Percentiles rank a stretch among this genome's conserved stretches.
phyloP scores from a whole-genome alignment of 2,329 filamentous ascomycete species.

The Pseudocercospora pini-densiflorae region DNA sequence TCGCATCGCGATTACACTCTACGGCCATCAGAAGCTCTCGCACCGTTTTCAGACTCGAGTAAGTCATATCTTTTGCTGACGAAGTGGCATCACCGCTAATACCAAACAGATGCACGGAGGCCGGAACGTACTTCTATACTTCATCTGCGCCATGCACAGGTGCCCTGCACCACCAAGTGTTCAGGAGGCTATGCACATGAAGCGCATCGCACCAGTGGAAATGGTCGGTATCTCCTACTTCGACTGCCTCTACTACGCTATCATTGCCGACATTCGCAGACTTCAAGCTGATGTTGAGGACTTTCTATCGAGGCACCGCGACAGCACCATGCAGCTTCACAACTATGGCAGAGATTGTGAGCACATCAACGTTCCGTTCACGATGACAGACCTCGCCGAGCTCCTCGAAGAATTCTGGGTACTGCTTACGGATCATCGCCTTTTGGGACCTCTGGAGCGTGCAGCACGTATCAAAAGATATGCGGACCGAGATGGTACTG shows the following conservation, averaged over 20 bases:
- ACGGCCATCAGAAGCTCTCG: constrained; percentile 2
- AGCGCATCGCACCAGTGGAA: background rate
- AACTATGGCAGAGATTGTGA: constrained; percentile 7
- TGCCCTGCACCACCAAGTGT: background rate
- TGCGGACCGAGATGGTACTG: too few species aligned
- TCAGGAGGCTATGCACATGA: background rate
- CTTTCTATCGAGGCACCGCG: background rate
- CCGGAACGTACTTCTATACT: background rate
- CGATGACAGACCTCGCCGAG: background rate
- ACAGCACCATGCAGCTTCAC: background rate
- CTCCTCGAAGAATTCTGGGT: constrained; percentile 8
- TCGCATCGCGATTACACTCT: background rate
- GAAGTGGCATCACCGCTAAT: too few species aligned
- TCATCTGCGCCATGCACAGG: constrained; percentile 1
- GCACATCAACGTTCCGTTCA: background rate
- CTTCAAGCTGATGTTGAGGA: background rate
- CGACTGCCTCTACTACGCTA: constrained; percentile 5
- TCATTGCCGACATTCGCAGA: background rate
- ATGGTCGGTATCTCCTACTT: background rate
- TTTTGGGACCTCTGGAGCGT: constrained; percentile 7
- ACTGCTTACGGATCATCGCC: background rate
- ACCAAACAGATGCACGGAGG: too few species aligned
- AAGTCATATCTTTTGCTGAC: too few species aligned
- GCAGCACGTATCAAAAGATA: too few species aligned
- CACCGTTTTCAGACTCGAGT: background rate